Evolutionary conservation across 441 rosid species (phyloP).

Genomic region (Macaranga tanarius): DNA sequence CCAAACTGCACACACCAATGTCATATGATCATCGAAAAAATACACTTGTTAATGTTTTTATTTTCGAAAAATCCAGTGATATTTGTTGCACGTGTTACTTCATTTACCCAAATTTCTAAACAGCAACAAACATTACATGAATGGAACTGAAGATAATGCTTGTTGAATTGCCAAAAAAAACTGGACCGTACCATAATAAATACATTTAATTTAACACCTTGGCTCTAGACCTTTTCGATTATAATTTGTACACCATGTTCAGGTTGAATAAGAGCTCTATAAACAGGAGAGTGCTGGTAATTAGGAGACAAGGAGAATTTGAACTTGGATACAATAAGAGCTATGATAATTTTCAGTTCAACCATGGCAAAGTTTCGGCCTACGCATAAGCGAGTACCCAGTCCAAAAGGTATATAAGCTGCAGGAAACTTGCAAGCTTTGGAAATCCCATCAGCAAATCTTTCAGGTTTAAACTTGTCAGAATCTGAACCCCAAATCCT

Average conservation of each 20-base stretch:
- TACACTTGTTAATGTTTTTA: too few relatives aligned
- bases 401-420: constrained; percentile 62
- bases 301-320: constrained; percentile 49
- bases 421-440: constrained; percentile 64
- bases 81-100: too few relatives aligned
- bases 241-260: constrained; percentile 41
- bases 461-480: constrained; percentile 60
- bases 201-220: too few relatives aligned
- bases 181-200: too few relatives aligned
- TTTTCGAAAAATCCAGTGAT: too few relatives aligned
- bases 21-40: too few relatives aligned
- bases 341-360: constrained; percentile 50
- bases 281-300: constrained; percentile 55
- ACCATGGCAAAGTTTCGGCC: constrained; percentile 62
- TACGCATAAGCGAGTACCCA: constrained; percentile 61
- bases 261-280: constrained; percentile 54
- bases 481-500: constrained; percentile 59
- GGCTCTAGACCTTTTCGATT: constrained; percentile 3
- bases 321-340: constrained; percentile 58
- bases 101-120: too few relatives aligned
- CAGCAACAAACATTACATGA: too few relatives aligned
- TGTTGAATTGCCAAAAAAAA: too few relatives aligned
- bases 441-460: constrained; percentile 51
- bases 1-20: too few relatives aligned
- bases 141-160: too few relatives aligned